Percentiles rank a stretch among this genome's conserved stretches.
Conservation (phyloP, 768 basidiomycete genomes). For the Mycena belliarum region DNA sequence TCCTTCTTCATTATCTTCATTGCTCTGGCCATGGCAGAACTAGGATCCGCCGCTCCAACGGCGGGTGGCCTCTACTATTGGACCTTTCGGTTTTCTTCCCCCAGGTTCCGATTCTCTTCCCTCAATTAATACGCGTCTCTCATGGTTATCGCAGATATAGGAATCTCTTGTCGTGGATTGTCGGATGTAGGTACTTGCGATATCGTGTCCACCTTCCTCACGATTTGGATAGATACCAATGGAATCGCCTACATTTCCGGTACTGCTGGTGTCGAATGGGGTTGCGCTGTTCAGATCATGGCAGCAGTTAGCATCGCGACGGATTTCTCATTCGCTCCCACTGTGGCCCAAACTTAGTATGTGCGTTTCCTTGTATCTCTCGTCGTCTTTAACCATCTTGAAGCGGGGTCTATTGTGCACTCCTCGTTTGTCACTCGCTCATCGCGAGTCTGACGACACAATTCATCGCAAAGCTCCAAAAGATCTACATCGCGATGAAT, state of each 20-base stretch:
- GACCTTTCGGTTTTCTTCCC: too few relatives aligned
- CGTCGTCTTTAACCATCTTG: neutral
- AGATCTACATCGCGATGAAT: conserved; percentile 72
- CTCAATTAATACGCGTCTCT: too few relatives aligned
- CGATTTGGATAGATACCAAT: conserved; percentile 57
- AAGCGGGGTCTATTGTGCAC: conserved; percentile 65
- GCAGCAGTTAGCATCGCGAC: conserved; percentile 43
- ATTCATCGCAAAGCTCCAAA: conserved; percentile 69
- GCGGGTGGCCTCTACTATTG: conserved; percentile 54
- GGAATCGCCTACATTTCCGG: conserved; percentile 47
- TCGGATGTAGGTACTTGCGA: conserved; percentile 65
- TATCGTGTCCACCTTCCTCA: too few relatives aligned
- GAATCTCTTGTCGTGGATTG: conserved; percentile 60
- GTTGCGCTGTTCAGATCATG: conserved; percentile 52
- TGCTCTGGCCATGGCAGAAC: conserved; percentile 51
- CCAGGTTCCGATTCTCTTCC: too few relatives aligned
- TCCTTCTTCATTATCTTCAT: conserved; percentile 48
- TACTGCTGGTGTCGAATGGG: conserved; percentile 55
- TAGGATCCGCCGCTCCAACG: conserved; percentile 52
- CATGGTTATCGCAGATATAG: conserved; percentile 52
- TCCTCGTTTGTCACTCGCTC: conserved; percentile 62
- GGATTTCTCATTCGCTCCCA: conserved; percentile 41
- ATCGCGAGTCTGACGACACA: conserved; percentile 69
- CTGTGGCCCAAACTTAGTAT: conserved; percentile 23
- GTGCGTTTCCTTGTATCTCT: conserved; percentile 19